Conservation (phyloP, 2,329 filamentous ascomycete species). For the Aspergillus sojae region DNA sequence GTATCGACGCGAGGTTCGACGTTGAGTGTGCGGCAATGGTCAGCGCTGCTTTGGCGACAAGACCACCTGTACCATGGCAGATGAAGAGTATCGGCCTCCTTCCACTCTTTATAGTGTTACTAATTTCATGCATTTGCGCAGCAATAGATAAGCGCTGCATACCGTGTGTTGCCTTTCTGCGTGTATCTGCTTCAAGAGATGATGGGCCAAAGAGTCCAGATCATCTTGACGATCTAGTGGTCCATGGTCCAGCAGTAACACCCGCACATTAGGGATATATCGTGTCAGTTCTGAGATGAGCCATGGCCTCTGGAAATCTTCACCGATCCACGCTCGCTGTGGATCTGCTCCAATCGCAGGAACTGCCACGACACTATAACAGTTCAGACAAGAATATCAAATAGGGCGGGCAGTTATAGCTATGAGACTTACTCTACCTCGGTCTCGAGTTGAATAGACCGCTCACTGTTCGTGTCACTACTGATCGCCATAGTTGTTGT, state of each 20-base stretch:
- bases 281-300: conserved; percentile 26
- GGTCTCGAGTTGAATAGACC: conserved; percentile 1
- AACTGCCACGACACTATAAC: conserved; percentile 36
- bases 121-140: background rate
- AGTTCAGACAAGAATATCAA: background rate
- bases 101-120: conserved; percentile 14
- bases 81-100: conserved; percentile 61
- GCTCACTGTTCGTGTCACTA: background rate
- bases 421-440: conserved; percentile 31
- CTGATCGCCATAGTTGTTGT: background rate
- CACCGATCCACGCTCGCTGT: conserved; percentile 30
- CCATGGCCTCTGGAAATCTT: conserved; percentile 27
- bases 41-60: conserved; percentile 62
- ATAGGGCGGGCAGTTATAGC: background rate
- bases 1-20: conserved; percentile 40
- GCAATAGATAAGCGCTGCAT: background rate
- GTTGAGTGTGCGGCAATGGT: conserved; percentile 37
- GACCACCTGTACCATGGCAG: conserved; percentile 63
- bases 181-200: conserved; percentile 27
- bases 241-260: conserved; percentile 34
- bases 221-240: conserved; percentile 27
- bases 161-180: conserved; percentile 26
- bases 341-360: conserved; percentile 39
- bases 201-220: conserved; percentile 29
- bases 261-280: conserved; percentile 27